A percentile compares a stretch with the other conserved stretches of the same genome.
Evolutionary conservation across 2,329 filamentous ascomycete genomes (phyloP).

Genomic region (Fonsecaea pugnacius): DNA sequence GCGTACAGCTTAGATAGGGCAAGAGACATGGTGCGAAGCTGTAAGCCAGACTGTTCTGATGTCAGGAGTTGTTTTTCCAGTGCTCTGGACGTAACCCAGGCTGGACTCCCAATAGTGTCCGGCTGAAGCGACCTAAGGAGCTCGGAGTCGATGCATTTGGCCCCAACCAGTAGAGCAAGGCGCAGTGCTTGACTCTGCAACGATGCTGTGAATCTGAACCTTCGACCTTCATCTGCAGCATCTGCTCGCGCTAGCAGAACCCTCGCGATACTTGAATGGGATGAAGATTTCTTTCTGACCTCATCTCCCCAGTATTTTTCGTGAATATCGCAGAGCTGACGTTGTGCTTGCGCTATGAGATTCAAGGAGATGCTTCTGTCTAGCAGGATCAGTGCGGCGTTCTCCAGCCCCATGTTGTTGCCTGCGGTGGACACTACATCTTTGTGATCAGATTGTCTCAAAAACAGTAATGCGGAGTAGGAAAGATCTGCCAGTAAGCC

Average conservation of each 20-base stretch:
- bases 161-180: conserved; percentile 30
- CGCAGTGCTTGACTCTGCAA: conserved; percentile 36
- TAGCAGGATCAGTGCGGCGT: conserved; percentile 34
- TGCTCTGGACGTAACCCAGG: conserved; percentile 45
- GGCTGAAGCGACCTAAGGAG: conserved; percentile 25
- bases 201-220: conserved; percentile 33
- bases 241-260: conserved; percentile 25
- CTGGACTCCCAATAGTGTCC: conserved; percentile 40
- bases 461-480: conserved; percentile 45
- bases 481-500: conserved; percentile 47
- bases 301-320: conserved; percentile 28
- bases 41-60: conserved; percentile 48
- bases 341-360: conserved; percentile 21
- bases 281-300: conserved; percentile 9
- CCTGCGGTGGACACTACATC: conserved; percentile 23
- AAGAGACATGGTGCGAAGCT: conserved; percentile 52
- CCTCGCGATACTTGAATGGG: conserved; percentile 13
- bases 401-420: conserved; percentile 23
- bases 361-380: conserved; percentile 35
- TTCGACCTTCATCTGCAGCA: conserved; percentile 19
- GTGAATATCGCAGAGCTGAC: conserved; percentile 31
- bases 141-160: conserved; percentile 23
- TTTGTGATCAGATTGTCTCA: conserved; percentile 38
- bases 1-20: conserved; percentile 39
- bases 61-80: conserved; percentile 44